Conservation (phyloP, 805 yeast genomes). For the Peterozyma toletana region DNA sequence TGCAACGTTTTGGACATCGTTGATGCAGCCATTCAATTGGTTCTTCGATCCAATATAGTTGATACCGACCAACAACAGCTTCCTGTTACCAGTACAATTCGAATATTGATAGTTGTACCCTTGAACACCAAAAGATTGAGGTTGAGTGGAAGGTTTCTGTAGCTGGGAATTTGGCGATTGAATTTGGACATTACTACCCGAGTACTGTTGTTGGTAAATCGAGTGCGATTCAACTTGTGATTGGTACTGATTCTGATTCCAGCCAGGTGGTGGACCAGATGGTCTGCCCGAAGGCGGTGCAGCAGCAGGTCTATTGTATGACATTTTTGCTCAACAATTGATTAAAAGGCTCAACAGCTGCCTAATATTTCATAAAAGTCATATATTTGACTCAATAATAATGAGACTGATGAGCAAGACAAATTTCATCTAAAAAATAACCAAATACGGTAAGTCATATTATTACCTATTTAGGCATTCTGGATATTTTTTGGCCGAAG, state of each 20-base stretch:
- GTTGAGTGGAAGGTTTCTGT: conserved; percentile 11
- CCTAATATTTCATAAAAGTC: too few species aligned
- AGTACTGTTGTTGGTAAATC: conserved; percentile 8
- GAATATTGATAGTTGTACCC: conserved; percentile 46
- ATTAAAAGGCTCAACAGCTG: too few species aligned
- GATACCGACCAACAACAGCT: conserved; percentile 65
- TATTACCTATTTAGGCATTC: too few species aligned
- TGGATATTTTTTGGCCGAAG: too few species aligned
- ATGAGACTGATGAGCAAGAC: too few species aligned
- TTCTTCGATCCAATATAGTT: conserved; percentile 58
- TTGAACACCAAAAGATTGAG: conserved; percentile 14
- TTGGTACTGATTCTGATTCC: conserved; percentile 8
- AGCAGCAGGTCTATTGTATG: not conserved
- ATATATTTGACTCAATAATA: too few species aligned
- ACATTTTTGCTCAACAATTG: too few species aligned
- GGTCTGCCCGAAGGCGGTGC: conserved; percentile 2
- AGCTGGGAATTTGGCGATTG: conserved; percentile 2
- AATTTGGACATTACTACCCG: conserved; percentile 4
- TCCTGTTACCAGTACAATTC: conserved; percentile 57
- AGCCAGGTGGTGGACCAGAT: conserved; percentile 10
- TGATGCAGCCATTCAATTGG: conserved; percentile 63
- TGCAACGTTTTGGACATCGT: conserved; percentile 50
- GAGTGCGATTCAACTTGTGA: conserved; percentile 11
- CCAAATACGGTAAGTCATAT: too few species aligned
- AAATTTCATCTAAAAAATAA: too few species aligned